These are phyloP conservation scores for Ochetophila trinervis DNA, from an alignment of 306 rosid species.

Conservation along the genomic window DNA sequence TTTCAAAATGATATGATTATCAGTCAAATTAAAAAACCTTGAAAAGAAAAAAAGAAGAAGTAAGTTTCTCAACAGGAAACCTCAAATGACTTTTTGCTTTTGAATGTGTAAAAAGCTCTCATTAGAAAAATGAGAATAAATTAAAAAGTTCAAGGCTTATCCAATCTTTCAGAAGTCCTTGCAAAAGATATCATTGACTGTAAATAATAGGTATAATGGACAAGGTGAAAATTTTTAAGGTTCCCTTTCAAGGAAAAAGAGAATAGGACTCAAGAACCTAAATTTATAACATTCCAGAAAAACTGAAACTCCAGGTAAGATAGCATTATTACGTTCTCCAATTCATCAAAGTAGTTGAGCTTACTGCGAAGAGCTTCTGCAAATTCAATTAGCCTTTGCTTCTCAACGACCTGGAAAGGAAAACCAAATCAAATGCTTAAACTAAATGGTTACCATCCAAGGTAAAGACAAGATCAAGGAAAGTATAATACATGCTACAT, in stretches of 20 bases:
- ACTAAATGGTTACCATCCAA: background rate
- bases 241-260: conserved; percentile 12
- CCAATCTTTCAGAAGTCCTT: background rate
- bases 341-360: conserved; percentile 95
- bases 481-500: background rate
- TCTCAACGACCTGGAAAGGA: conserved; percentile 69
- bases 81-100: background rate
- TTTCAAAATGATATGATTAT: too few relatives aligned
- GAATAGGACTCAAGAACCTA: background rate
- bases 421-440: background rate
- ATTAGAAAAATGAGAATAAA: background rate
- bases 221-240: conserved; percentile 1
- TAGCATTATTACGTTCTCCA: conserved; percentile 99
- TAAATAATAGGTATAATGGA: too few relatives aligned
- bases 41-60: background rate
- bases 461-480: background rate
- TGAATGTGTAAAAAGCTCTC: background rate
- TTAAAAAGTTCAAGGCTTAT: conserved; percentile 2
- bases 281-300: conserved; percentile 1
- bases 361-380: conserved; percentile 91
- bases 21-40: too few relatives aligned
- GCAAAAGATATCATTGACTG: background rate
- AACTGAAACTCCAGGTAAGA: conserved; percentile 56
- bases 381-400: conserved; percentile 87
- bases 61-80: background rate